These are phyloP conservation scores for Tritrichomonas foetus DNA, from an alignment of 208 protist genomes.

Conservation along the genomic window DNA sequence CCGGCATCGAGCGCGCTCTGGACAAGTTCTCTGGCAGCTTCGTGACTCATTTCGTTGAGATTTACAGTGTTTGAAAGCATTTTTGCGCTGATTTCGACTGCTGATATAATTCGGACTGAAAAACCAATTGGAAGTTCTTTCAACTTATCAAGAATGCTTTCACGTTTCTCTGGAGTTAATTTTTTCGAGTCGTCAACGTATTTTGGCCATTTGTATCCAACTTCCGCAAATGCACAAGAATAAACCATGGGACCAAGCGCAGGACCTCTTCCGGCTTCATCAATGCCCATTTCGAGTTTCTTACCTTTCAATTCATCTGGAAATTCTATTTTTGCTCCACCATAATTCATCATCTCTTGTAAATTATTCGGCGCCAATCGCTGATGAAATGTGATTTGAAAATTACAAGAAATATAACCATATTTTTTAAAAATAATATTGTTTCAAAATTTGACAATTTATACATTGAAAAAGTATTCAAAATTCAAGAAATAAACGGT, in stretches of 20 bases:
- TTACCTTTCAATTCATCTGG: constrained; percentile 23
- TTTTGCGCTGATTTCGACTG: constrained; percentile 47
- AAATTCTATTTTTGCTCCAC: neutral
- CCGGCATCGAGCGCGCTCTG: constrained; percentile 41
- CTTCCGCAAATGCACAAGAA: constrained; percentile 44
- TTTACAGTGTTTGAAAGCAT: neutral
- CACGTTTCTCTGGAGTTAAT: constrained; percentile 46
- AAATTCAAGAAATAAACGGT: too few relatives aligned
- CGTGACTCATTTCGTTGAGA: constrained; percentile 50
- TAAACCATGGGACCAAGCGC: constrained; percentile 60
- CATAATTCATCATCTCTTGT: too few relatives aligned
- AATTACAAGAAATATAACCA: too few relatives aligned
- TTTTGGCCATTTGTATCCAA: constrained; percentile 40
- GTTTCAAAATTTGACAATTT: too few relatives aligned
- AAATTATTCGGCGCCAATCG: too few relatives aligned
- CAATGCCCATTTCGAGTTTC: constrained; percentile 57
- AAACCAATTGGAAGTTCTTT: constrained; percentile 37
- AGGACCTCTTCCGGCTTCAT: constrained; percentile 65
- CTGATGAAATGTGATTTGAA: too few relatives aligned
- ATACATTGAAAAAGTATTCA: too few relatives aligned
- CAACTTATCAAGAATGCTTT: neutral
- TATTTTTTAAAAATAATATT: too few relatives aligned
- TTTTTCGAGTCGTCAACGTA: constrained; percentile 50
- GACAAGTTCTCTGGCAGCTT: constrained; percentile 47
- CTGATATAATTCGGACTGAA: constrained; percentile 27